phyloP scores from a whole-genome alignment of 257 asterid genomes.

The Fraxinus pennsylvanica region DNA sequence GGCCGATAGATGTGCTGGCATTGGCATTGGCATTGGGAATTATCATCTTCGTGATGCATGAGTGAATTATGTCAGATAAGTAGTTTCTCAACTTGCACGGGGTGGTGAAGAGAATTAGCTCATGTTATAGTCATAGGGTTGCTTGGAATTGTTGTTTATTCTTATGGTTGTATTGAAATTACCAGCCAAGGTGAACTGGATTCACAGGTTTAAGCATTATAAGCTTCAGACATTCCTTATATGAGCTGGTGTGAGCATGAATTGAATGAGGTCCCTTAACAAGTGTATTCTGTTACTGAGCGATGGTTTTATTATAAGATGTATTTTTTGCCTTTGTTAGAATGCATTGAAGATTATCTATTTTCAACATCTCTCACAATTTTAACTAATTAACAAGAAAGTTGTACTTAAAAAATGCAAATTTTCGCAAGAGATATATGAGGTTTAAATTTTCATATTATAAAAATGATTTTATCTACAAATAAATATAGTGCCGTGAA shows the following conservation, averaged over 20 bases:
- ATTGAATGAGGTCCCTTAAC: not conserved
- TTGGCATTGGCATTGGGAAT: not conserved
- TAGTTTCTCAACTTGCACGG: not conserved
- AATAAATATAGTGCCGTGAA: too few species aligned
- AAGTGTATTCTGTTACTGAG: not conserved
- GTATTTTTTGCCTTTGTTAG: not conserved
- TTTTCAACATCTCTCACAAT: not conserved
- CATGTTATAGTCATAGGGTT: not conserved
- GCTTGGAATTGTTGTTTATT: not conserved
- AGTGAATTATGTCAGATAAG: not conserved
- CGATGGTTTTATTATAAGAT: not conserved
- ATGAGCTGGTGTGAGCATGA: not conserved
- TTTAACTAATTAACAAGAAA: not conserved
- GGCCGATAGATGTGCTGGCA: not conserved
- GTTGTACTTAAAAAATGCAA: too few species aligned
- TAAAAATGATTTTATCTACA: not conserved
- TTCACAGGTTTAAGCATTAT: not conserved
- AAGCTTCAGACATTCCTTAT: not conserved
- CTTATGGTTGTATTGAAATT: not conserved
- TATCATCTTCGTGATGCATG: not conserved
- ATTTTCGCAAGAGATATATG: too few species aligned
- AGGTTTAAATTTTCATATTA: not conserved
- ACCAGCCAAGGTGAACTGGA: not conserved
- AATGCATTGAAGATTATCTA: not conserved
- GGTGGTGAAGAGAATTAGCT: not conserved